phyloP scores from a whole-genome alignment of 2,329 filamentous ascomycete genomes.

The Trichoderma sp. region DNA sequence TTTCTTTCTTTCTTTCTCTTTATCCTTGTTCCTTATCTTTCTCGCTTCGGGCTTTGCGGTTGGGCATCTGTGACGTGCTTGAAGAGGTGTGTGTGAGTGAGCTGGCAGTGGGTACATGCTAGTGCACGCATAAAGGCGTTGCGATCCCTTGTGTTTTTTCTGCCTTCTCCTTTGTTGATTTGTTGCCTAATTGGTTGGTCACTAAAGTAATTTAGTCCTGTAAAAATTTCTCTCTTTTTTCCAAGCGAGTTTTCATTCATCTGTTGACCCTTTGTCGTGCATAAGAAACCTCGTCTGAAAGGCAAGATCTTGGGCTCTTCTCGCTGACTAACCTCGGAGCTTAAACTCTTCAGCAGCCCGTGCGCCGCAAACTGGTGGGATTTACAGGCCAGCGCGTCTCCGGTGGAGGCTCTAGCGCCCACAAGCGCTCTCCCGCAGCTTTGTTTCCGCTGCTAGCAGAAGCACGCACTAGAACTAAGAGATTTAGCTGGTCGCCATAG shows the following conservation, averaged over 20 bases:
- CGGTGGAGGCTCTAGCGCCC: slow-evolving; percentile 19
- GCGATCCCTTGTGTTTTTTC: background rate
- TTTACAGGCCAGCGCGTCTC: background rate
- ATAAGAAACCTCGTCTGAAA: background rate
- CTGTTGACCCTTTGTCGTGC: background rate
- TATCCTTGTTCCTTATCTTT: background rate
- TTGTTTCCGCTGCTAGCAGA: background rate
- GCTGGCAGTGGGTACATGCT: slow-evolving; percentile 23
- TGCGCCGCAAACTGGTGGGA: slow-evolving; percentile 24
- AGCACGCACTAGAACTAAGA: slow-evolving; percentile 4
- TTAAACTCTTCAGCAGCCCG: background rate
- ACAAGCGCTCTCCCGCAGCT: background rate
- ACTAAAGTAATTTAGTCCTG: background rate
- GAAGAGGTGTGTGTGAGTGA: slow-evolving; percentile 14
- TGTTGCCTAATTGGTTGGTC: slow-evolving; percentile 3
- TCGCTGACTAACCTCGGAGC: slow-evolving; percentile 11
- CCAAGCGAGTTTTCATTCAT: background rate
- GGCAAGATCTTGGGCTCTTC: background rate
- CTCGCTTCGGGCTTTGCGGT: slow-evolving; percentile 13
- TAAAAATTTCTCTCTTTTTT: background rate
- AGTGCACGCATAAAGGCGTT: background rate
- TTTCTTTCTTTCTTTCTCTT: background rate
- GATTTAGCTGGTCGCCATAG: background rate
- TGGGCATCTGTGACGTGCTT: slow-evolving; percentile 27
- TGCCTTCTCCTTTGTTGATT: background rate